Evolutionary conservation across 805 yeast genomes (phyloP), one percentile per base, ranked within the genome.

Genomic region (Ascoidea rubescens): DNA sequence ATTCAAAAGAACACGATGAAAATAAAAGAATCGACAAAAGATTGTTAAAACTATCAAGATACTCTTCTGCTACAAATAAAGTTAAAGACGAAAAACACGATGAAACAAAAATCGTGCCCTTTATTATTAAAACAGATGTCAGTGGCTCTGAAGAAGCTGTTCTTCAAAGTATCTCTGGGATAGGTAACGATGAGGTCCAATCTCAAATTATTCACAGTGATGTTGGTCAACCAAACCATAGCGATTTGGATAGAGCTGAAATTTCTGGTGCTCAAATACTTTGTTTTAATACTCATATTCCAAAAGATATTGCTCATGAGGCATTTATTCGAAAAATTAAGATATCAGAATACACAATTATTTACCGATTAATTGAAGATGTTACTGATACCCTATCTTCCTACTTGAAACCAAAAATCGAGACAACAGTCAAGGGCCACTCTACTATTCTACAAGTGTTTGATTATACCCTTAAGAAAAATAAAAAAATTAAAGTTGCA

Each of bases 131-230:
- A 62, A 86, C 96, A 0, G 99, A 93, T 67, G 97, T 91, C 1
- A 82, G 83, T 58, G 99, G 99, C 0, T 90, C 98, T 0, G 85
- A 87, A 0, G 99, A 93, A 63, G 99, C 99, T 1, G 85, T 93
- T 42, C 75, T 71, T 45, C 96, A 90, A 64, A 80, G 91, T 58
- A 79, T 93, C 49, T 73, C 74, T 54, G 81, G 82, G 10, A 67
- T 93, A n/a, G 97, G 97, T 5, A 90, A 91, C 64, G 86, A 84
- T 1, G 95, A 87, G 61, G 91, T 91, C 5, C 71, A 72, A 54
- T 78, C 89, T 4, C 66, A 72, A n/a, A 80, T 91, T 1, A 66
- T 93, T 4, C 77, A 77, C 47, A 75, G 82, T 44, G 89, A 82
- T 31, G 96, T 90, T 5, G 98, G 98, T 5, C 63, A 79, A 0